phyloP scores from a whole-genome alignment of 768 basidiomycete species.

The Lactarius pseudohatsudake region DNA sequence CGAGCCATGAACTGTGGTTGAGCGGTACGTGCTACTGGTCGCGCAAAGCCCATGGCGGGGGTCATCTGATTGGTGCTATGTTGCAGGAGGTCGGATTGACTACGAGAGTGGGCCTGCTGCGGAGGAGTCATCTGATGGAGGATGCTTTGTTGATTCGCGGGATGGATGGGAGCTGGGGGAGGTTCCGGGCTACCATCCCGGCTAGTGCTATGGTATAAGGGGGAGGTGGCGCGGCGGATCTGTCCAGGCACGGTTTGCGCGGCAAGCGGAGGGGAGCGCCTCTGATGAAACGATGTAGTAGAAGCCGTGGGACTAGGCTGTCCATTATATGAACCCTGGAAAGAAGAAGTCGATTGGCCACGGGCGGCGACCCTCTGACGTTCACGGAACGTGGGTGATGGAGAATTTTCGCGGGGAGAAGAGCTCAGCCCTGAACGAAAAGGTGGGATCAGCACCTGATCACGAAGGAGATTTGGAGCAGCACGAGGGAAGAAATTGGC shows the following conservation, averaged over 20 bases:
- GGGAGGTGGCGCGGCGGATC: slow-evolving; percentile 28
- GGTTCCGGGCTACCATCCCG: slow-evolving; percentile 27
- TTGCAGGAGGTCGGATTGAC: slow-evolving; percentile 20
- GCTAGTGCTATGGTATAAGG: slow-evolving; percentile 25
- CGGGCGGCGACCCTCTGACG: slow-evolving; percentile 21
- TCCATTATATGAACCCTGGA: slow-evolving; percentile 23
- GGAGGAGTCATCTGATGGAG: slow-evolving; percentile 13
- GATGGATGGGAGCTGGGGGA: slow-evolving; percentile 20
- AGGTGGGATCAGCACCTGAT: slow-evolving; percentile 7
- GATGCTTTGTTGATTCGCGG: slow-evolving; percentile 19
- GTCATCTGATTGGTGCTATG: slow-evolving; percentile 23
- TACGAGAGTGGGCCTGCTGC: slow-evolving; percentile 19
- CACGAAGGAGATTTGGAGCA: background rate
- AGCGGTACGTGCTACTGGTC: slow-evolving; percentile 22
- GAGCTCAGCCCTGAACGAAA: slow-evolving; percentile 21
- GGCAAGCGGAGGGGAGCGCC: slow-evolving; percentile 26
- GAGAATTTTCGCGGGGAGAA: slow-evolving; percentile 29
- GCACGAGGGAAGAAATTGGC: slow-evolving; percentile 4
- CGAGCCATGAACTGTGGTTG: slow-evolving; percentile 20
- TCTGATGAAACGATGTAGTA: slow-evolving; percentile 27
- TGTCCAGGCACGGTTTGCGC: slow-evolving; percentile 26
- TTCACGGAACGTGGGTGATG: slow-evolving; percentile 29
- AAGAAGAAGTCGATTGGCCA: slow-evolving; percentile 27
- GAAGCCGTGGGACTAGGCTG: slow-evolving; percentile 28
- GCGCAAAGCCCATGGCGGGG: slow-evolving; percentile 19